These are phyloP conservation scores for Pythium coloratum DNA, from an alignment of 352 stramenopile species.

Conservation along the genomic window DNA sequence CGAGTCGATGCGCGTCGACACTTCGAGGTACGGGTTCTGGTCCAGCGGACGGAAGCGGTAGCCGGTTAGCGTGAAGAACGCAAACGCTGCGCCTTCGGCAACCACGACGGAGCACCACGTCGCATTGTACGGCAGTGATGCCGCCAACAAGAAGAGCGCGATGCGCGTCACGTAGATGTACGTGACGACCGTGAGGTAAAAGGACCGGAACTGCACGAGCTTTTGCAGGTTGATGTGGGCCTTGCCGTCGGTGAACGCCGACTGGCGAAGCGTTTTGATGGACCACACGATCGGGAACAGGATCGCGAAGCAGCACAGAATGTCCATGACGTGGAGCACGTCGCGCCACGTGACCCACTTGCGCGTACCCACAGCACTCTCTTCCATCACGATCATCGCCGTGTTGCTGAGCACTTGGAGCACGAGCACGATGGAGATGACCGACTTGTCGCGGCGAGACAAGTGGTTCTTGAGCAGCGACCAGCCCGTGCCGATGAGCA, in stretches of 20 bases:
- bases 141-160: constrained; percentile 92
- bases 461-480: constrained; percentile 97
- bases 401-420: constrained; percentile 95
- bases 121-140: constrained; percentile 90
- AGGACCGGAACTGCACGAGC: constrained; percentile 95
- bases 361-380: constrained; percentile 75
- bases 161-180: constrained; percentile 99
- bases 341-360: constrained; percentile 79
- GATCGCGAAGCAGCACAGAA: constrained; percentile 96
- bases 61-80: constrained; percentile 93
- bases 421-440: constrained; percentile 92
- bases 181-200: constrained; percentile 96
- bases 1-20: constrained; percentile 71
- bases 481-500: constrained; percentile 97
- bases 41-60: constrained; percentile 90
- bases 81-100: constrained; percentile 77
- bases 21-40: constrained; percentile 92
- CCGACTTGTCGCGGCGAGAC: constrained; percentile 91
- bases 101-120: constrained; percentile 69
- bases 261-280: constrained; percentile 79
- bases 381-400: constrained; percentile 87
- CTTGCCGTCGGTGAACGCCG: constrained; percentile 89
- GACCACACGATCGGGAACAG: constrained; percentile 97
- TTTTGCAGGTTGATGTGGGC: constrained; percentile 88
- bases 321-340: constrained; percentile 94